phyloP scores from a whole-genome alignment of 2,329 filamentous ascomycete species.

The Trichophyton verrucosum region DNA sequence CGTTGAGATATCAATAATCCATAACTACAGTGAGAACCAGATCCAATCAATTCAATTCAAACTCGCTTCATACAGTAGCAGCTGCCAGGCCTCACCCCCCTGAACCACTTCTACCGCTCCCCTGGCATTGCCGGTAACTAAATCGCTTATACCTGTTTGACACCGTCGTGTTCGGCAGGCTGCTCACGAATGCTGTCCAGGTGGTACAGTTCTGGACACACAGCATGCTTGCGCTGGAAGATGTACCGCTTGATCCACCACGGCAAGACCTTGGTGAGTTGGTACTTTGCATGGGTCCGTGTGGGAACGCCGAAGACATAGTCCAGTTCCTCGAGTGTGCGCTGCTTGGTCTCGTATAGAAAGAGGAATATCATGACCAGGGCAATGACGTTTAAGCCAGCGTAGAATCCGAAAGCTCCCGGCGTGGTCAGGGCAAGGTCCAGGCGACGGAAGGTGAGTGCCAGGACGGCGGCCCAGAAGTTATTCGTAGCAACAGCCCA shows the following conservation, averaged over 20 bases:
- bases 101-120: background rate
- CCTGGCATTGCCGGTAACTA: background rate
- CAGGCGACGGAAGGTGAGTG: conserved; percentile 34
- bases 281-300: conserved; percentile 46
- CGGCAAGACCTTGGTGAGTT: conserved; percentile 44
- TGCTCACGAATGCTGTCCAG: conserved; percentile 4
- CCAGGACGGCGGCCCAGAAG: conserved; percentile 33
- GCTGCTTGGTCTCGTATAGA: conserved; percentile 45
- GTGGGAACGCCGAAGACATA: conserved; percentile 48
- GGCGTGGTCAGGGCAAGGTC: conserved; percentile 38
- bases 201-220: conserved; percentile 38
- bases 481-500: conserved; percentile 33
- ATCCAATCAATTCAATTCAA: background rate
- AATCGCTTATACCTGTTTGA: background rate
- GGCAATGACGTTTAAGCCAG: conserved; percentile 47
- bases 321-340: conserved; percentile 47
- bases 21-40: no score
- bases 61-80: no score
- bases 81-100: background rate
- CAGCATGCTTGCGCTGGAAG: conserved; percentile 36
- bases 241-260: conserved; percentile 50
- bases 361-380: conserved; percentile 53
- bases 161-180: background rate
- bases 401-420: conserved; percentile 51
- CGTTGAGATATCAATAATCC: no score